A percentile compares a stretch with the other conserved stretches of the same genome.
These are phyloP conservation scores for Secale cereale DNA, from an alignment of 176 grass and related monocot genomes.

Conservation along the genomic window DNA sequence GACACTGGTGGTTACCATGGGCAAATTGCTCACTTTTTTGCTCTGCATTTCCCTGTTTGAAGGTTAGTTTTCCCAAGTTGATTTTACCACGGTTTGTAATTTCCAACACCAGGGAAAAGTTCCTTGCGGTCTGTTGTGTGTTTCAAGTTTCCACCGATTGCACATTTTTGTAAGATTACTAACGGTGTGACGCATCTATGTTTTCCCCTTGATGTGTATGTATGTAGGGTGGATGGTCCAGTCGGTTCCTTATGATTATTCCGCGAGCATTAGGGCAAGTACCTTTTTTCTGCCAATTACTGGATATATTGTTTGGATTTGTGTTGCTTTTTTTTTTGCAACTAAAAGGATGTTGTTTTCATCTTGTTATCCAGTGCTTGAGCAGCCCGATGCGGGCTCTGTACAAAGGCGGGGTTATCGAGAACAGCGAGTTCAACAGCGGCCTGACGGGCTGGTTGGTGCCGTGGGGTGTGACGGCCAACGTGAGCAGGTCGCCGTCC, in stretches of 20 bases:
- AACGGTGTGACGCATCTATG: background rate
- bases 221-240: slow-evolving; percentile 23
- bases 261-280: slow-evolving; percentile 57
- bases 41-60: slow-evolving; percentile 6
- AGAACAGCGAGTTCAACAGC: slow-evolving; percentile 66
- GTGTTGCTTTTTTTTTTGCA: too few species aligned
- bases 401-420: slow-evolving; percentile 68
- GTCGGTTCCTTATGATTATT: slow-evolving; percentile 70
- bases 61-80: slow-evolving; percentile 8
- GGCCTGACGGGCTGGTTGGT: slow-evolving; percentile 53
- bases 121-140: background rate
- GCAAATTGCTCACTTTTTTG: background rate
- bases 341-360: background rate
- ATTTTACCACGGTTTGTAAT: background rate
- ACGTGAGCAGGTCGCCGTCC: slow-evolving; percentile 27
- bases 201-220: background rate
- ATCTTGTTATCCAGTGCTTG: slow-evolving; percentile 50
- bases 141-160: background rate
- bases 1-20: background rate
- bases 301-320: too few species aligned
- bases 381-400: slow-evolving; percentile 43
- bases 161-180: background rate
- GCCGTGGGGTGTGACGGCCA: slow-evolving; percentile 28
- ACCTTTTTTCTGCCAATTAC: too few species aligned
- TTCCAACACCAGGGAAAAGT: background rate